Conservation (phyloP, 805 yeast genomes). For the Saccharomycopsis babjevae region DNA sequence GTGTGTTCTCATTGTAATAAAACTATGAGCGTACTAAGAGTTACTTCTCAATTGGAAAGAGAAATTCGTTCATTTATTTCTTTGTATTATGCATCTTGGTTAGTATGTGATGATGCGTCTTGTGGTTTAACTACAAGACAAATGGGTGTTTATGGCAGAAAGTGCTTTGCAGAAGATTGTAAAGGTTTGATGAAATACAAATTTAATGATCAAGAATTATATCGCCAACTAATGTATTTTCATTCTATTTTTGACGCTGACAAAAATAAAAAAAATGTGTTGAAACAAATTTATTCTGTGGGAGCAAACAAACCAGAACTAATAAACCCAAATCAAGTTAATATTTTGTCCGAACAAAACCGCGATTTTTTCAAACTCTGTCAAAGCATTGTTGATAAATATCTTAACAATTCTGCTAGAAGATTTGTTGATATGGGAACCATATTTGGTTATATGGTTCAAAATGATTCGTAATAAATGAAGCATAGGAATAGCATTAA, state of each 20-base stretch:
- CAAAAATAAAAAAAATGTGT: constrained; percentile 48
- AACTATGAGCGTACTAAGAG: constrained; percentile 38
- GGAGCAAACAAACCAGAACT: constrained; percentile 13
- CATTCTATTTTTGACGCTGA: constrained; percentile 73
- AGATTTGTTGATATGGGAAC: constrained; percentile 78
- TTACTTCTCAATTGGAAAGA: constrained; percentile 68
- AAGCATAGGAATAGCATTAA: too few relatives aligned
- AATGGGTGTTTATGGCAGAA: constrained; percentile 78
- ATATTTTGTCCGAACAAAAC: constrained; percentile 57
- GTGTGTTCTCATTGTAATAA: constrained; percentile 54
- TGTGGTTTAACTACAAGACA: constrained; percentile 78
- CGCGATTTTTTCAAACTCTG: constrained; percentile 46
- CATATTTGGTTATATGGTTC: constrained; percentile 55
- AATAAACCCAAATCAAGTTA: constrained; percentile 1
- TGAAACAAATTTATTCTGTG: constrained; percentile 43
- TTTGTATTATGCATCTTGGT: constrained; percentile 77
- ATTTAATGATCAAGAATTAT: constrained; percentile 70
- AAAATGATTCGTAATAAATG: not conserved
- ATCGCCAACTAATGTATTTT: constrained; percentile 76
- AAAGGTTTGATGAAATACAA: constrained; percentile 75
- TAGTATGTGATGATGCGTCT: constrained; percentile 73
- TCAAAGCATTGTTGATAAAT: constrained; percentile 55
- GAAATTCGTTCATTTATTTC: constrained; percentile 61
- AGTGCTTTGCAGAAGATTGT: constrained; percentile 61
- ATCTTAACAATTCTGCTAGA: constrained; percentile 74